phyloP scores from a whole-genome alignment of 805 yeast species.

The Candida pseudofarinosa region DNA sequence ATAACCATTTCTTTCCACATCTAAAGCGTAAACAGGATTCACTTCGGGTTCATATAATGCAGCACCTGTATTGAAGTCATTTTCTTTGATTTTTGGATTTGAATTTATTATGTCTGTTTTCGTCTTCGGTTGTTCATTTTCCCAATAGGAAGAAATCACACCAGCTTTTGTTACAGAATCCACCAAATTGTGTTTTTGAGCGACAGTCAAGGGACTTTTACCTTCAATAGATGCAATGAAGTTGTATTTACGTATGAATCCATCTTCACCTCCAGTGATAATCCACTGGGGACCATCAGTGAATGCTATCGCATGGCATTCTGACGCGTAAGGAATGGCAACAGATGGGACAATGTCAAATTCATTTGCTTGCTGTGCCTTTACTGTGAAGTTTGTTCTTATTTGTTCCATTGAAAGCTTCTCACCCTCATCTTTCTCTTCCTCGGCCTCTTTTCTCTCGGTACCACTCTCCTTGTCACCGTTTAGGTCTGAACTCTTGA shows the following conservation, averaged over 20 bases:
- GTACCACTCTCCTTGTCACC: neutral
- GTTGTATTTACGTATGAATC: slow-evolving; percentile 86
- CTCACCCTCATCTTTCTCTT: neutral
- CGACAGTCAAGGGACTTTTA: slow-evolving; percentile 78
- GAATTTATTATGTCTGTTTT: slow-evolving; percentile 30
- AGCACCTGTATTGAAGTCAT: slow-evolving; percentile 34
- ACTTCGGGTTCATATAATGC: slow-evolving; percentile 53
- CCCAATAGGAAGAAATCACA: slow-evolving; percentile 83
- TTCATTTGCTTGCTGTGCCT: slow-evolving; percentile 48
- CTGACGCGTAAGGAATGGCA: slow-evolving; percentile 79
- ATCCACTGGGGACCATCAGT: slow-evolving; percentile 82
- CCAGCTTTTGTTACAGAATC: slow-evolving; percentile 88
- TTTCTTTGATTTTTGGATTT: slow-evolving; percentile 34
- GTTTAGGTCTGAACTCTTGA: neutral
- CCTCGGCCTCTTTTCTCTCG: slow-evolving; percentile 1
- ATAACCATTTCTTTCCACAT: slow-evolving; percentile 73
- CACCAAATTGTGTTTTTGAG: slow-evolving; percentile 84
- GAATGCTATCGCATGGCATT: slow-evolving; percentile 72
- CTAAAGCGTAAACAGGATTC: slow-evolving; percentile 86
- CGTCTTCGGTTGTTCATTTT: slow-evolving; percentile 82
- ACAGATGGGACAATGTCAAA: slow-evolving; percentile 80
- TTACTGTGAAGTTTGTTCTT: slow-evolving; percentile 29
- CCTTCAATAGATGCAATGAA: slow-evolving; percentile 84
- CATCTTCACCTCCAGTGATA: slow-evolving; percentile 95
- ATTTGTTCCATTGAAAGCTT: slow-evolving; percentile 3